Evolutionary conservation across 2,329 filamentous ascomycete genomes (phyloP).

Genomic region (Fusarium camptoceras): DNA sequence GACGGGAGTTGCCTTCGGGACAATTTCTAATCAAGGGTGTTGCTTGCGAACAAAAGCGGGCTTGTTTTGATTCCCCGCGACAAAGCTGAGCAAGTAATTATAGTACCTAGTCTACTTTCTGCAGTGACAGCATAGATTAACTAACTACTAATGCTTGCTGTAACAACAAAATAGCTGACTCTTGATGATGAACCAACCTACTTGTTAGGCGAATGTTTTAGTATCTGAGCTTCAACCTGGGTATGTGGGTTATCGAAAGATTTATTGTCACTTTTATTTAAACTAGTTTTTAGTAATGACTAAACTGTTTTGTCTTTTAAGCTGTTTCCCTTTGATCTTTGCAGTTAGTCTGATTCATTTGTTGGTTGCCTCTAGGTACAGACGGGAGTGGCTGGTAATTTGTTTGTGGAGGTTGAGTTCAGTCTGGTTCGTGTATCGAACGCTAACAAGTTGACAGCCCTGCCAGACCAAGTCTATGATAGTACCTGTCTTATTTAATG

Average conservation of each 20-base stretch:
- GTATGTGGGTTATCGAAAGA: slow-evolving; percentile 30
- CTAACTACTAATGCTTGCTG: background rate
- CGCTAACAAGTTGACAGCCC: slow-evolving; percentile 18
- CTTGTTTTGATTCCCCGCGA: slow-evolving; percentile 10
- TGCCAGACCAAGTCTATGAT: background rate
- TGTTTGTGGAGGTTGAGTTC: slow-evolving; percentile 26
- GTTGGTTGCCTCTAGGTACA: background rate
- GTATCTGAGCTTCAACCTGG: slow-evolving; percentile 14
- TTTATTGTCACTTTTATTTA: slow-evolving; percentile 12
- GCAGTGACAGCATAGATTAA: background rate
- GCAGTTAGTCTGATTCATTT: background rate
- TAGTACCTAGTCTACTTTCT: background rate
- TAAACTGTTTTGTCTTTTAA: background rate
- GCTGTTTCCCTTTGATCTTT: background rate
- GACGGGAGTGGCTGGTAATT: slow-evolving; percentile 34
- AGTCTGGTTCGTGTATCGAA: slow-evolving; percentile 18
- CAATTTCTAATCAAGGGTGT: slow-evolving; percentile 31
- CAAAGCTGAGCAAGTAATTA: background rate
- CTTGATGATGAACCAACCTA: background rate
- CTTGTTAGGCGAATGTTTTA: slow-evolving; percentile 13
- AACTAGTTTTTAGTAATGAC: background rate
- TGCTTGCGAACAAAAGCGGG: slow-evolving; percentile 37
- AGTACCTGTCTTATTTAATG: background rate
- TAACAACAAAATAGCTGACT: background rate
- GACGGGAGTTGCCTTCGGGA: slow-evolving; percentile 28